Conservation (phyloP, 2,329 filamentous ascomycete species). For the Aschersonia sp. region DNA sequence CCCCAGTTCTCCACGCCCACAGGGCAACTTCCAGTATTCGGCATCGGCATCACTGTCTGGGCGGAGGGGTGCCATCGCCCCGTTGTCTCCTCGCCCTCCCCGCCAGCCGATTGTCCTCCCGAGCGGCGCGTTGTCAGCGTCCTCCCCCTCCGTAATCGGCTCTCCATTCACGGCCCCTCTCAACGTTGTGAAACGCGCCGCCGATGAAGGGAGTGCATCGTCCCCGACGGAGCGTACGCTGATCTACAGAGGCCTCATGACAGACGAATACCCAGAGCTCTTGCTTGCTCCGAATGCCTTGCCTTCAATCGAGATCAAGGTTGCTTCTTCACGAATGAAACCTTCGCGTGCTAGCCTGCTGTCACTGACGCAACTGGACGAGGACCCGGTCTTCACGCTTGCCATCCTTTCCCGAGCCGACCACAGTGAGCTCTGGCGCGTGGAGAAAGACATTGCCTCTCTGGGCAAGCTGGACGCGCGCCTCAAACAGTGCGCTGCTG, state of each 20-base stretch:
- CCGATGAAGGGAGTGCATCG: background rate
- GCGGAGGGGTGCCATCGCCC: constrained; percentile 27
- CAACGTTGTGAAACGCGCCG: constrained; percentile 2
- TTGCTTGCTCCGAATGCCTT: constrained; percentile 80
- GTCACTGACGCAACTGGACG: constrained; percentile 65
- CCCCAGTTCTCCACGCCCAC: constrained; percentile 44
- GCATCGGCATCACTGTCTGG: constrained; percentile 54
- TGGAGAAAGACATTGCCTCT: constrained; percentile 81
- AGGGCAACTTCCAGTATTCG: constrained; percentile 31
- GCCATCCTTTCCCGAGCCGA: constrained; percentile 70
- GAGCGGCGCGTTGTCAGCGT: constrained; percentile 51
- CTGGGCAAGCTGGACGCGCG: constrained; percentile 71
- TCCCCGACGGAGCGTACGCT: constrained; percentile 26
- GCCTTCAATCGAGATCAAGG: constrained; percentile 70
- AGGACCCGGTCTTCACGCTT: constrained; percentile 87
- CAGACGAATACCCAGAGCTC: constrained; percentile 76
- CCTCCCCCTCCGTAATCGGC: constrained; percentile 18
- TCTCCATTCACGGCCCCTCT: constrained; percentile 1
- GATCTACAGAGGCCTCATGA: constrained; percentile 66
- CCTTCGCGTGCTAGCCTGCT: constrained; percentile 79
- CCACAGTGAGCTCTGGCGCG: constrained; percentile 71
- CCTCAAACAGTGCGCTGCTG: constrained; percentile 58
- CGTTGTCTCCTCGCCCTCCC: constrained; percentile 58
- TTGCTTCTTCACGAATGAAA: constrained; percentile 88
- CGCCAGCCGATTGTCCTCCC: constrained; percentile 61